phyloP scores from a whole-genome alignment of 305 asterid genomes.

The Fraxinus ornus region DNA sequence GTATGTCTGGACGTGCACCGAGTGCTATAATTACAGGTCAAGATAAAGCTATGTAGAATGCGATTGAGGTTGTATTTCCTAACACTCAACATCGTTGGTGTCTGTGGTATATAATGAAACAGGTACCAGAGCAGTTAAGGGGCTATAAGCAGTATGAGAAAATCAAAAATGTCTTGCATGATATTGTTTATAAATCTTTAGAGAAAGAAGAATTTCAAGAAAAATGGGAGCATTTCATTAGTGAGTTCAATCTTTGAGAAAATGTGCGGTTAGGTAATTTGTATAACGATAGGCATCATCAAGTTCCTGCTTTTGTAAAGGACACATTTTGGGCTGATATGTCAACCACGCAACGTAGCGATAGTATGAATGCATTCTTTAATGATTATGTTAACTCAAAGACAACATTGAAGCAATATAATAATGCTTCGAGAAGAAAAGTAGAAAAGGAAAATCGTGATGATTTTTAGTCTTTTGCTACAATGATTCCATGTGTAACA shows the following conservation, averaged over 20 bases:
- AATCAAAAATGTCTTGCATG: not conserved
- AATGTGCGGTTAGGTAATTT: not conserved
- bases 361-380: too few relatives aligned
- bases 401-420: too few relatives aligned
- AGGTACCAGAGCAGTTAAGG: too few relatives aligned
- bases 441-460: too few relatives aligned
- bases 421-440: too few relatives aligned
- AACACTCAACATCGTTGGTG: not conserved
- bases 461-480: too few relatives aligned
- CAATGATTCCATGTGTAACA: too few relatives aligned
- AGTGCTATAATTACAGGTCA: too few relatives aligned
- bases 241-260: not conserved
- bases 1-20: too few relatives aligned
- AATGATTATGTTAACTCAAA: too few relatives aligned
- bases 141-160: not conserved
- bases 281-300: not conserved
- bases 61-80: not conserved
- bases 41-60: not conserved
- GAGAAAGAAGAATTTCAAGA: not conserved
- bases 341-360: not conserved
- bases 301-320: not conserved
- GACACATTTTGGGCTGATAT: not conserved
- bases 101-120: not conserved
- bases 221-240: not conserved
- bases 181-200: not conserved